A percentile compares a stretch with the other conserved stretches of the same genome.
Evolutionary conservation across 441 rosid genomes (phyloP).

Genomic region (Gossypium schwendimanii): DNA sequence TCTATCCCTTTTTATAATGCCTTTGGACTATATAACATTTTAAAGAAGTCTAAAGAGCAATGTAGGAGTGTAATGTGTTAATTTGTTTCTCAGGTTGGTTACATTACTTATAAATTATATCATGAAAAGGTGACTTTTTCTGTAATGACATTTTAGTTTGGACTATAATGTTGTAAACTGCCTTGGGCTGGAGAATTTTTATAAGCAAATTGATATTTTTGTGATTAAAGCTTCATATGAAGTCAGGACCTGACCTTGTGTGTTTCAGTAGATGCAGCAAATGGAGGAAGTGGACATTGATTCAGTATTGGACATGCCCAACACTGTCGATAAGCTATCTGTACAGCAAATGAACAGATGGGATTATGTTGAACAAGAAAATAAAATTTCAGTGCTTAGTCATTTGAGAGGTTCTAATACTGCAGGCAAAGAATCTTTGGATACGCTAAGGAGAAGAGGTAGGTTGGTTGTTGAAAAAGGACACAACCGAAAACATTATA

Average conservation of each 20-base stretch:
- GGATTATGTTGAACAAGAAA: constrained; percentile 27
- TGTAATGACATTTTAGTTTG: background rate
- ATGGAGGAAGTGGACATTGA: constrained; percentile 68
- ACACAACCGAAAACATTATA: constrained; percentile 16
- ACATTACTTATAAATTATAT: background rate
- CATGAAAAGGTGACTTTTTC: background rate
- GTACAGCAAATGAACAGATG: constrained; percentile 11
- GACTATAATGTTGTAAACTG: background rate
- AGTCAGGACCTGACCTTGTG: background rate
- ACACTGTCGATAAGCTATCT: constrained; percentile 53
- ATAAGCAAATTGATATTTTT: background rate
- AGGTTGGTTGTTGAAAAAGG: constrained; percentile 28
- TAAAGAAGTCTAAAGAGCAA: background rate
- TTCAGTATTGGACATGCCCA: constrained; percentile 43
- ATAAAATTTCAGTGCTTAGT: constrained; percentile 26
- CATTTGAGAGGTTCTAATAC: constrained; percentile 19
- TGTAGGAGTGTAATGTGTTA: background rate
- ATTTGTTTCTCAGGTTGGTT: background rate
- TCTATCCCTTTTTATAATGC: background rate
- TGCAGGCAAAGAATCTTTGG: constrained; percentile 24
- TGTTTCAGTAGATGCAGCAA: background rate
- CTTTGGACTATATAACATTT: background rate
- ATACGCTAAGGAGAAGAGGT: constrained; percentile 20
- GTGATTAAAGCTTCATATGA: background rate
- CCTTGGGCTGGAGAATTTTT: background rate